Evolutionary conservation across 495 filamentous ascomycete genomes (phyloP).

Genomic region (Neurospora tetrasperma): DNA sequence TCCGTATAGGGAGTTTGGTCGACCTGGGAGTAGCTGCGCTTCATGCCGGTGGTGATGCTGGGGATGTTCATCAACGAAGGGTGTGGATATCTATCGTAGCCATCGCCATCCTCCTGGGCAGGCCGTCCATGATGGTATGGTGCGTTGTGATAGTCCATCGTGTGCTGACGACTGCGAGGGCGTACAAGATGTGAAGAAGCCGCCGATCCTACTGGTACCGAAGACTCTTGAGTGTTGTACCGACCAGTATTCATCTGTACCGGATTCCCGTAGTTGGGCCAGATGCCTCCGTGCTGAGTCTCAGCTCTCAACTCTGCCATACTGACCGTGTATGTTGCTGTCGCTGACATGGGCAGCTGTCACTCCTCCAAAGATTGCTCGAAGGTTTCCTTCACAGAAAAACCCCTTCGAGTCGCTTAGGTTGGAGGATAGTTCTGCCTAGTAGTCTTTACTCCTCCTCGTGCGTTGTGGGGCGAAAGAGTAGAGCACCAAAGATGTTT

Average conservation of each 20-base stretch:
- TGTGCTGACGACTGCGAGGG: constrained; percentile 29
- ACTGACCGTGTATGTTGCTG: constrained; percentile 42
- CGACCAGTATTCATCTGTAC: constrained; percentile 36
- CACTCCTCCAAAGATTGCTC: constrained; percentile 18
- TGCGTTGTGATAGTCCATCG: constrained; percentile 25
- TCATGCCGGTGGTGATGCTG: constrained; percentile 41
- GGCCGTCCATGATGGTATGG: constrained; percentile 35
- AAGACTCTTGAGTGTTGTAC: constrained; percentile 35
- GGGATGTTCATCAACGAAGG: constrained; percentile 39
- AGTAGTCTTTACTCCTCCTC: neutral
- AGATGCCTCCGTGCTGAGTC: constrained; percentile 38
- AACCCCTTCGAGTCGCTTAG: neutral
- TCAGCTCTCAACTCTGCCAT: constrained; percentile 47
- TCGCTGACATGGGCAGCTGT: constrained; percentile 42
- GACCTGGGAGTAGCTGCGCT: constrained; percentile 37
- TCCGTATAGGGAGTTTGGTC: constrained; percentile 40
- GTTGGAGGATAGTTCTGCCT: neutral
- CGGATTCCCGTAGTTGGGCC: constrained; percentile 41
- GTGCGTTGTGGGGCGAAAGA: neutral
- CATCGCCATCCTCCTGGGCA: constrained; percentile 35
- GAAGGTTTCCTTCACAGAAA: constrained; percentile 12
- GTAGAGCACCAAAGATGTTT: neutral
- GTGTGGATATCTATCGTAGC: constrained; percentile 36
- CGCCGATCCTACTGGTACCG: constrained; percentile 26
- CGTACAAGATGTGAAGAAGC: constrained; percentile 34